Base-by-base conservation (phyloP, 2,329 filamentous ascomycete genomes). In the Penicillium sp. region DNA sequence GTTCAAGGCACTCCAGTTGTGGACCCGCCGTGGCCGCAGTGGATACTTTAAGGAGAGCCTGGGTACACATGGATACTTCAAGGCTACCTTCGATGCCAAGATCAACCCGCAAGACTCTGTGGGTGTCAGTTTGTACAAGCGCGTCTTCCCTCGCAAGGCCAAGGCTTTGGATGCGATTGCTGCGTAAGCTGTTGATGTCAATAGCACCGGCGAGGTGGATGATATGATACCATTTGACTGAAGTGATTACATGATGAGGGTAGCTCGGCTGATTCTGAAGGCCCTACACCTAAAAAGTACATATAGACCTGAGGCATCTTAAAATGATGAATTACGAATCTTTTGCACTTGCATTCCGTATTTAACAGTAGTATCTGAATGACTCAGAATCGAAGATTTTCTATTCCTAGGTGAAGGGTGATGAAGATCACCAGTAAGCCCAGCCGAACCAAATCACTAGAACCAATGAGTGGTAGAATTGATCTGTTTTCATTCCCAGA, bases 51-150 rank as follows among this genome's bases (percentile, higher is more conserved):
- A 97, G 81, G 94, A 99, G 79, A 84, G 88, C 56, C 78, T 99
- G 48, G 94, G 94, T 66, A 99, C 94, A 35, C 94, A 99, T 75
- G 94, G 94, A n/a, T 99, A 99, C 79, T 97, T 97, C 84, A 99
- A 99, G 82, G 94, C 94, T 13, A 97, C 89, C 2, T 99, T 99
- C 78, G 95, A 99, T 73, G 91, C 88, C 13, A 90, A 89, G 72
- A 93, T 99, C 73, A 97, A 97, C 74, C 92, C 94, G 1, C 90
- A 97, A 77, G 94, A 99, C 76, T 87, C 92, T 3, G 86, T 99
- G 45, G 94, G 90, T 48, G 89, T 97, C 61, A 96, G 90, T 76
- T 72, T 94, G 69, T 94, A 93, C 72, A 94, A 94, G 82, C 79
- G 89, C 22, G 86, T 93, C 58, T 94, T 88, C 82, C 94, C 94